Evolutionary conservation across 1,284 basidiomycete genomes (phyloP), one percentile per base, ranked within the genome.

Genomic region (Cryptococcus depauperatus): DNA sequence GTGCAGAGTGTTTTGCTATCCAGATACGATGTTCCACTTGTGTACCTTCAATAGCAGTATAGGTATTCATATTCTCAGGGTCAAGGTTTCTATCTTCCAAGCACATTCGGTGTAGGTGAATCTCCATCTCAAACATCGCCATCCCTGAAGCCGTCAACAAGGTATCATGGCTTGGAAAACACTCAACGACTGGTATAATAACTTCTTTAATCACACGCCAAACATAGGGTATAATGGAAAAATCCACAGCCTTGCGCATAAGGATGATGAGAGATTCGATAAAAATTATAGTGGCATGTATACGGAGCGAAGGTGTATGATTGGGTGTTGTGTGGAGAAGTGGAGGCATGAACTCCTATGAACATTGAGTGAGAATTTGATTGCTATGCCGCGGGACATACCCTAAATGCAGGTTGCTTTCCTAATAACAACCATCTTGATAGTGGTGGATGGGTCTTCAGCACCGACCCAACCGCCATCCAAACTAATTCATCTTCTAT

Each of bases 401-500:
- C 35, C 11, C 19, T 18, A 27, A 23, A 23, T 14, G 22, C 42
- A 37, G 14, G 10, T 33, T 26, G 23, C 16, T 14, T 13, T 34
- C 9, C 21, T 21, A 27, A 9, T 3, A 22, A 16, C 7, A 66
- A 44, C 66, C 66, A 69, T 1, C 34, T 37, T 2, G 54, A 54
- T 7, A 61, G 37, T 8, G 35, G 22, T 10, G 35, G 44, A 16
- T 60, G 49, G 3, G 46, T 44, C 4, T 41, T 39, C 6, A 64
- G 38, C 3, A 47, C 47, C 18, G 42, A 51, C 1, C 50, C 58
- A 0, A 58, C 49, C 5, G 64, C 56, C 14, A 62, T 41, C 66
- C 66, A 69, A 4, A 64, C 18, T 10, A 67, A 42, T 39, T 69
- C 66, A 23, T 51, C 58, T 34, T 64, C 64, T 5, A 60, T 29